Percentiles rank a stretch among this genome's conserved stretches.
Evolutionary conservation across 257 asterid species (phyloP).

Genomic region (Asclepias syriaca): DNA sequence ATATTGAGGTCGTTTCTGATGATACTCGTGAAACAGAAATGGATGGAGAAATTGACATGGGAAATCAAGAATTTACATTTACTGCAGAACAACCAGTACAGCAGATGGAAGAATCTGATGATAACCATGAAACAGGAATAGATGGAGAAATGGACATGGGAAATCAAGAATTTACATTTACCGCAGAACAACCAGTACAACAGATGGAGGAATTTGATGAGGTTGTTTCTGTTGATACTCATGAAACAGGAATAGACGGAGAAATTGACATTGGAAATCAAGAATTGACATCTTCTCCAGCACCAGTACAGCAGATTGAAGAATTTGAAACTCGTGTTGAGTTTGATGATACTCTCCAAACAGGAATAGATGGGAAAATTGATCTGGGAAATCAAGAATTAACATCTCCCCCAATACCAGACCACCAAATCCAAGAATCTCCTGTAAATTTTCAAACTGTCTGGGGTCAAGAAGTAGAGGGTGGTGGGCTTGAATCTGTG

Average conservation of each 20-base stretch:
- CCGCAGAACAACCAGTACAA: background rate
- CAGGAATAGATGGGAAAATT: too few relatives aligned
- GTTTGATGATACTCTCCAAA: too few relatives aligned
- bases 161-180: background rate
- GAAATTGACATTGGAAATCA: background rate
- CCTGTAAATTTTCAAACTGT: constrained; percentile 12
- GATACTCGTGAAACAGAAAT: background rate
- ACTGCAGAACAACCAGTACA: background rate
- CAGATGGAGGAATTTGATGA: background rate
- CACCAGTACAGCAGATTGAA: constrained; percentile 2
- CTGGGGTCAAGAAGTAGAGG: constrained; percentile 2
- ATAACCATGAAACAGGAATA: background rate
- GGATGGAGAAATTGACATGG: background rate
- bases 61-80: background rate
- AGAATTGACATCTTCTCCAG: background rate
- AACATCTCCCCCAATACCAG: background rate
- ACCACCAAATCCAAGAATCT: background rate
- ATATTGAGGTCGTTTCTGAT: background rate
- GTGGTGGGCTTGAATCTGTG: constrained; percentile 13
- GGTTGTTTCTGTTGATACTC: too few relatives aligned
- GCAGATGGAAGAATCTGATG: background rate
- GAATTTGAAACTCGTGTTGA: background rate
- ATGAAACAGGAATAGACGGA: background rate
- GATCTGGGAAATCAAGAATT: background rate
- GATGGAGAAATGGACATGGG: background rate